Evolutionary conservation across 331 rosid genomes (phyloP).

Genomic region (Rosa hybrid): DNA sequence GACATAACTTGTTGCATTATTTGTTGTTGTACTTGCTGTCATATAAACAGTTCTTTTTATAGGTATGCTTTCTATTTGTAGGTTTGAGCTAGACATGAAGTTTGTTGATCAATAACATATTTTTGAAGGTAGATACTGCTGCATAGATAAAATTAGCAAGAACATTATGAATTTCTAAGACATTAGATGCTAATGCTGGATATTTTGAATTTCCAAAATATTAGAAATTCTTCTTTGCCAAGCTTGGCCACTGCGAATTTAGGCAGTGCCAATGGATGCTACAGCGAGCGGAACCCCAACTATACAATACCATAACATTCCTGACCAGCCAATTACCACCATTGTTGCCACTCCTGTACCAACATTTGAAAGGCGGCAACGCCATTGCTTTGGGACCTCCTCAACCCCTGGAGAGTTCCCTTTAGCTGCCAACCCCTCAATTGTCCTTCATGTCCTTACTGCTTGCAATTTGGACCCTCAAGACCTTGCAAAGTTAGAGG

Average conservation of each 20-base stretch:
- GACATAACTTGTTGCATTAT: constrained; percentile 26
- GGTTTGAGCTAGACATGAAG: constrained; percentile 84
- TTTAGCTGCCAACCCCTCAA: constrained; percentile 85
- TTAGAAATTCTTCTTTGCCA: constrained; percentile 58
- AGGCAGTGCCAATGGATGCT: constrained; percentile 99
- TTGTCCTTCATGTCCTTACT: constrained; percentile 94
- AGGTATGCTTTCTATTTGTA: constrained; percentile 69
- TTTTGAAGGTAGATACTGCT: constrained; percentile 58
- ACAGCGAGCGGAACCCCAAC: constrained; percentile 89
- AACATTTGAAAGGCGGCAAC: constrained; percentile 71
- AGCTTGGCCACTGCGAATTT: constrained; percentile 78
- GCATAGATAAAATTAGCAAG: constrained; percentile 13
- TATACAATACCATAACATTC: constrained; percentile 81
- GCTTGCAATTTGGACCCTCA: constrained; percentile 85
- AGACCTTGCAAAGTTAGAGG: constrained; percentile 97
- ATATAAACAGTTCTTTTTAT: constrained; percentile 48
- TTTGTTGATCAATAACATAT: constrained; percentile 66
- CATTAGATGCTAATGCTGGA: constrained; percentile 17
- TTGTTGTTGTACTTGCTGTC: constrained; percentile 39
- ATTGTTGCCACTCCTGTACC: constrained; percentile 61
- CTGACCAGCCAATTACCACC: constrained; percentile 81
- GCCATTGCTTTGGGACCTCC: constrained; percentile 86
- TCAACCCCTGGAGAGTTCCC: constrained; percentile 89
- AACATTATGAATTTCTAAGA: not conserved
- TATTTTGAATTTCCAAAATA: constrained; percentile 17